These are phyloP conservation scores for Cordyceps farinosa DNA, from an alignment of 2,329 filamentous ascomycete genomes.

Conservation along the genomic window DNA sequence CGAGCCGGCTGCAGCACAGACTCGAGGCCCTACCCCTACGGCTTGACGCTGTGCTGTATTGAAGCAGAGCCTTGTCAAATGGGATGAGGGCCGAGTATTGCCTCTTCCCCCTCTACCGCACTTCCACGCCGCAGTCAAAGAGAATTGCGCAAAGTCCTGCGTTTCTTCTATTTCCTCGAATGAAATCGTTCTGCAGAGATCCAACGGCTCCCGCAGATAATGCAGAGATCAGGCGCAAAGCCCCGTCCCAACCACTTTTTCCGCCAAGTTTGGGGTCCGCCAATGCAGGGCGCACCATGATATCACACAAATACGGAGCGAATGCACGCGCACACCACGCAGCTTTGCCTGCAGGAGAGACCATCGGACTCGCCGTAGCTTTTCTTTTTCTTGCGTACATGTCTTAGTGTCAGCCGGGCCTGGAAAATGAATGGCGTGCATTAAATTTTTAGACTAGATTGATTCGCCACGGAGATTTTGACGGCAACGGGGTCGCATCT, in stretches of 20 bases:
- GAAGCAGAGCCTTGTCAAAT: neutral
- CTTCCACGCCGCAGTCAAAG: neutral
- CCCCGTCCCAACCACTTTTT: conserved; percentile 5
- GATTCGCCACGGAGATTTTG: neutral
- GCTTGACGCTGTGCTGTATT: neutral
- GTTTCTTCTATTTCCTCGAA: neutral
- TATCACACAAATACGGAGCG: neutral
- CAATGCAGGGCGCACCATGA: neutral
- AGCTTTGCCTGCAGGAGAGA: neutral
- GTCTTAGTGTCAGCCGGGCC: neutral
- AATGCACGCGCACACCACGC: neutral
- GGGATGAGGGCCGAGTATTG: neutral
- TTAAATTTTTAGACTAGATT: neutral
- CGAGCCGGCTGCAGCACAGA: neutral
- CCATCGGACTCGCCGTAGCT: neutral
- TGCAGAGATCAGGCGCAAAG: neutral
- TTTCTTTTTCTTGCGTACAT: neutral
- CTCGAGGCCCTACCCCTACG: neutral
- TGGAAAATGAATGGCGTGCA: neutral
- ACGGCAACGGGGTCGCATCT: neutral
- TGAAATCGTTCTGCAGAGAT: neutral
- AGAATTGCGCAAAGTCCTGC: neutral
- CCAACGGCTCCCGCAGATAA: neutral
- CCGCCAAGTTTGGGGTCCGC: neutral
- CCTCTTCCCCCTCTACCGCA: neutral